Conservation (phyloP, 108 stramenopile species). For the Discostella stelligeroides region DNA sequence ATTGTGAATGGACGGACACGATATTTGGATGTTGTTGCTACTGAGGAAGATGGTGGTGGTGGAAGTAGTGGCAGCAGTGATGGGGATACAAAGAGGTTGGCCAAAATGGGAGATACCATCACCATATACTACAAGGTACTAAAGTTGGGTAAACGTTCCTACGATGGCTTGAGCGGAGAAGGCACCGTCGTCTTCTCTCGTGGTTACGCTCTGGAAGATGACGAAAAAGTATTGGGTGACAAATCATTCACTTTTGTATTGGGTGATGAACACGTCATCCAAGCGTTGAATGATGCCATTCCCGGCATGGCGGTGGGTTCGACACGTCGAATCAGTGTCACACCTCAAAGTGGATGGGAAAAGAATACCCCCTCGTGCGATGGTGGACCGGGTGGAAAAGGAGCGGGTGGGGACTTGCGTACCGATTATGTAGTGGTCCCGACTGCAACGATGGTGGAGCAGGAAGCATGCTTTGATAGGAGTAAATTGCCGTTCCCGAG, state of each 20-base stretch:
- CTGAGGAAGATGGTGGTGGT: conserved; percentile 9
- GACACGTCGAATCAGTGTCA: conserved; percentile 67
- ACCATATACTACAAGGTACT: conserved; percentile 75
- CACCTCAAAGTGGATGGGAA: conserved; percentile 86
- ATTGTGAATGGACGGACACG: conserved; percentile 51
- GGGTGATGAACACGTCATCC: conserved; percentile 58
- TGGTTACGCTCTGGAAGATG: conserved; percentile 84
- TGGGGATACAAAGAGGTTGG: conserved; percentile 13
- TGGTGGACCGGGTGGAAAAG: conserved; percentile 83
- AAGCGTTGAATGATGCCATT: conserved; percentile 74
- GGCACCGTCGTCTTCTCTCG: conserved; percentile 67
- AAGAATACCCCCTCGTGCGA: conserved; percentile 71
- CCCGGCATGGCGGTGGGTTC: conserved; percentile 68
- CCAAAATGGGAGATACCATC: conserved; percentile 63
- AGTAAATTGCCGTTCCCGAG: conserved; percentile 78
- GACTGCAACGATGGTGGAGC: conserved; percentile 85
- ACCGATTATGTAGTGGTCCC: conserved; percentile 84
- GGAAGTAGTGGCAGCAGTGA: neutral
- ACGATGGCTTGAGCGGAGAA: conserved; percentile 86
- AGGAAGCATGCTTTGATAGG: conserved; percentile 85
- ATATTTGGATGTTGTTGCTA: conserved; percentile 66
- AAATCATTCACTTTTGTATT: conserved; percentile 65
- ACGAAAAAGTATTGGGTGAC: conserved; percentile 68
- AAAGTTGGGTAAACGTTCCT: conserved; percentile 84
- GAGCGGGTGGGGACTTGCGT: conserved; percentile 77